These are phyloP conservation scores for Phytopythium aichiense DNA, from an alignment of 352 stramenopile genomes.

Conservation along the genomic window DNA sequence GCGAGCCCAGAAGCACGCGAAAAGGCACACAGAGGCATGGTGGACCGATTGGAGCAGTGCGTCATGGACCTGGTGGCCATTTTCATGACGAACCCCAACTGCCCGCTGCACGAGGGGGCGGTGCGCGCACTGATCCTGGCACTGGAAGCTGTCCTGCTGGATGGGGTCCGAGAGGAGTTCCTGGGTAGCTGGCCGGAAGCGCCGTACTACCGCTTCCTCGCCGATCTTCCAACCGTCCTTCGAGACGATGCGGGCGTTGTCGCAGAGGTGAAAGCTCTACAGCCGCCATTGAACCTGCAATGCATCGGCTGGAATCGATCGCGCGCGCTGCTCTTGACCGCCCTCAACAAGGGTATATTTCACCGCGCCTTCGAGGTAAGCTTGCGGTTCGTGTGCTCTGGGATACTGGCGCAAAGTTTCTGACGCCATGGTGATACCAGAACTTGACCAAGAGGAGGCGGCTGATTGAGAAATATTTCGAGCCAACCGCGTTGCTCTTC, in stretches of 20 bases:
- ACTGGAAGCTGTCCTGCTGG: constrained; percentile 56
- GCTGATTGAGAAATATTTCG: constrained; percentile 63
- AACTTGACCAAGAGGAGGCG: constrained; percentile 66
- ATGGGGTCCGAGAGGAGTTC: constrained; percentile 62
- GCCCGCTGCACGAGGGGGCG: constrained; percentile 70
- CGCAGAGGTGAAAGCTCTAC: constrained; percentile 34
- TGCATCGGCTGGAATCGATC: constrained; percentile 66
- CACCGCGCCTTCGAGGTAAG: constrained; percentile 66
- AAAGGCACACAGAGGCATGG: constrained; percentile 7
- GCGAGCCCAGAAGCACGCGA: not conserved
- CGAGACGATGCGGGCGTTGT: constrained; percentile 71
- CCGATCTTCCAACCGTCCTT: constrained; percentile 54
- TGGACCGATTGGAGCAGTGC: constrained; percentile 20
- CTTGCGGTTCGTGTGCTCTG: not conserved
- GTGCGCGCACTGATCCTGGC: constrained; percentile 52
- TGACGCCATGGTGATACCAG: constrained; percentile 8
- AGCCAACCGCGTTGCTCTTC: constrained; percentile 50
- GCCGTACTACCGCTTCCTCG: constrained; percentile 66
- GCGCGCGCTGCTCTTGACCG: constrained; percentile 54
- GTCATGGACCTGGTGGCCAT: constrained; percentile 69
- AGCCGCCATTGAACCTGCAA: constrained; percentile 27
- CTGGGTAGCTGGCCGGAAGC: constrained; percentile 57
- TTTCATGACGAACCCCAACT: constrained; percentile 66
- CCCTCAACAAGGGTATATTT: constrained; percentile 74
- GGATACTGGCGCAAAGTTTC: not conserved